These are phyloP conservation scores for Lactarius deliciosus DNA, from an alignment of 768 basidiomycete species.

Conservation along the genomic window DNA sequence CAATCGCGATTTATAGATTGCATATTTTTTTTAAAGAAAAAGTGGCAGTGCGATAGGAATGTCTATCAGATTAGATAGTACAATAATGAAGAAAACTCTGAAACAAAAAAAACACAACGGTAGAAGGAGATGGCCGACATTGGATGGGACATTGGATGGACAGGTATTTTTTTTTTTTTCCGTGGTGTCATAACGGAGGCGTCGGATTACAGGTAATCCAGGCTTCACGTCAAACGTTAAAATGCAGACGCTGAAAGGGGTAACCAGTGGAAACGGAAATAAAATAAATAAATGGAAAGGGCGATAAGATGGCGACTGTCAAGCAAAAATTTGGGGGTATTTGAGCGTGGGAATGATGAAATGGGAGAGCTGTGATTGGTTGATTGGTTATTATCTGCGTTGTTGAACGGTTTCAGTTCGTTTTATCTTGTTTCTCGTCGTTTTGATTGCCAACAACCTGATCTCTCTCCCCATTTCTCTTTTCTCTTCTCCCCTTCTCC, in stretches of 20 bases:
- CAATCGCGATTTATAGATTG: constrained; percentile 20
- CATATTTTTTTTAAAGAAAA: not conserved
- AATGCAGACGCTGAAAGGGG: constrained; percentile 23
- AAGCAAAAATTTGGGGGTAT: not conserved
- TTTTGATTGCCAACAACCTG: constrained; percentile 25
- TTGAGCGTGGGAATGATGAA: constrained; percentile 22
- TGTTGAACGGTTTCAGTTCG: not conserved
- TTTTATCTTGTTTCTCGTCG: constrained; percentile 22
- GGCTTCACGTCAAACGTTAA: constrained; percentile 24
- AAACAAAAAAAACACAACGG: not conserved
- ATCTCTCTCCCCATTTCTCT: constrained; percentile 17
- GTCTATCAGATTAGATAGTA: constrained; percentile 15
- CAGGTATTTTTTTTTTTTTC: not conserved
- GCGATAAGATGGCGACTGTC: constrained; percentile 15
- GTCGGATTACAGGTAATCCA: constrained; percentile 10
- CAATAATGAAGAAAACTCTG: not conserved
- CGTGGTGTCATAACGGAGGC: constrained; percentile 10
- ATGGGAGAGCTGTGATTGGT: constrained; percentile 23
- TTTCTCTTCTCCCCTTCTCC: not conserved
- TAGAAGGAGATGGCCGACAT: not conserved
- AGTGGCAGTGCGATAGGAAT: constrained; percentile 23
- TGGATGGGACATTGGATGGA: not conserved
- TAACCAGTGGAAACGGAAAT: constrained; percentile 11
- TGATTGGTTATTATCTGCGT: constrained; percentile 11
- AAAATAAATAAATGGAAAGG: constrained; percentile 4